A percentile compares a stretch with the other conserved stretches of the same genome.
These are phyloP conservation scores for Phytophthora sp. DNA, from an alignment of 352 stramenopile genomes.

Conservation along the genomic window DNA sequence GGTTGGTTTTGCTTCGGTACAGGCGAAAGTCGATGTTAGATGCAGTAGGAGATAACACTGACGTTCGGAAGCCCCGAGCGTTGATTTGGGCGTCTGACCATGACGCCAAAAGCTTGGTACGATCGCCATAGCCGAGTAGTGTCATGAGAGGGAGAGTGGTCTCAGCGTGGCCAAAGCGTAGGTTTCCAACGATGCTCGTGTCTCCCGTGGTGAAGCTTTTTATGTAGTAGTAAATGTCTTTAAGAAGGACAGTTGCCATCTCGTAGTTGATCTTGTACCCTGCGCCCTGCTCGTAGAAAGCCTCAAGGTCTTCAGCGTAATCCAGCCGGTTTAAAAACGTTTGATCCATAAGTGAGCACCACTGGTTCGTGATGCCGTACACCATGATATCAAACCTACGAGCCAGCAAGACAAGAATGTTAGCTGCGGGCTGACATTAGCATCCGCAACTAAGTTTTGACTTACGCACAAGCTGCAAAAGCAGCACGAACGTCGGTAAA, in stretches of 20 bases:
- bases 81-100: conserved; percentile 47
- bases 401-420: not conserved
- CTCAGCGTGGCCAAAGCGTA: conserved; percentile 79
- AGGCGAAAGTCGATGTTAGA: conserved; percentile 80
- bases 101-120: conserved; percentile 38
- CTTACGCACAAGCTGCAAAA: conserved; percentile 72
- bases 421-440: not conserved
- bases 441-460: not conserved
- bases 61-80: conserved; percentile 59
- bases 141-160: conserved; percentile 75
- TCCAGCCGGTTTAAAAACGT: conserved; percentile 56
- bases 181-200: conserved; percentile 44
- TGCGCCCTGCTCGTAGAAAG: conserved; percentile 67
- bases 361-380: conserved; percentile 53
- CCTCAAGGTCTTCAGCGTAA: conserved; percentile 70
- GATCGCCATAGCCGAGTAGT: conserved; percentile 60
- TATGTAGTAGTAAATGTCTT: conserved; percentile 60
- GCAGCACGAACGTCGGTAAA: conserved; percentile 47
- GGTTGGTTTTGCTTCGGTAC: conserved; percentile 43
- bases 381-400: conserved; percentile 70
- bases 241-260: conserved; percentile 68
- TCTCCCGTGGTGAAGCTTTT: conserved; percentile 44
- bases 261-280: conserved; percentile 79
- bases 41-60: conserved; percentile 62
- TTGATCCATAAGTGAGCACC: conserved; percentile 63